Evolutionary conservation across 129 eudicot genomes (phyloP), one percentile per base, ranked within the genome.

Genomic region (Arctium minus): DNA sequence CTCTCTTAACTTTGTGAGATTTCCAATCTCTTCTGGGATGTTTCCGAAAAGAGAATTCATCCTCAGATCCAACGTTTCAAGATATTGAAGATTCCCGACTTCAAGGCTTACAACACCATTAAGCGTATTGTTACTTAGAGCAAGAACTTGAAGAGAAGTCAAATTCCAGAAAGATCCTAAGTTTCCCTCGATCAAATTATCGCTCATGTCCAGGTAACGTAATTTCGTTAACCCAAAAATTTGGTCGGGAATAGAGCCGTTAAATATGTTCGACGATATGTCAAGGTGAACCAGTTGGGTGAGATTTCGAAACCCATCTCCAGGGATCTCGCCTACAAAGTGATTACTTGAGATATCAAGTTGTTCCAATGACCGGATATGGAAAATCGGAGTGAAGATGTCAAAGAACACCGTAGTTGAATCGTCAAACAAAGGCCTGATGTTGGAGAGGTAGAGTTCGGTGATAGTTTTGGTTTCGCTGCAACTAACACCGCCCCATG

Each of bases 301-400:
- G 33, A 89, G 83, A 72, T 86, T 86, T 0, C 81, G 73, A 77
- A 89, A 79, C 56, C 90, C 92, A 1, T 56, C 36, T 6, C 81
- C 64, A 0, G 78, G 70, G 11, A 86, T 87, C 35, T 67, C 53
- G 0, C 90, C 90, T 31, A 5, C 30, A 0, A 87, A 68, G 6
- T 1, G 2, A 69, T 87, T 87, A 2, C 0, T 27, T 12, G 86
- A 80, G 10, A 89, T 37, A 35, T 89, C 92, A 32, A 89, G 86
- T 12, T 50, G 35, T 76, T 48, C 74, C 15, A 87, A 39, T 8
- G 87, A 75, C 48, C 18, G 81, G 9, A 89, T 8, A 12, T 53
- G 79, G 73, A 89, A 89, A 32, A 89, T n/a, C 0, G 92, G 92
- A 30, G 79, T 60, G 37, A 84, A 72, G 79, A 84, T 74, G 60